phyloP scores from a whole-genome alignment of 2,329 filamentous ascomycete species.

The Chrysoporthe austroafricana region DNA sequence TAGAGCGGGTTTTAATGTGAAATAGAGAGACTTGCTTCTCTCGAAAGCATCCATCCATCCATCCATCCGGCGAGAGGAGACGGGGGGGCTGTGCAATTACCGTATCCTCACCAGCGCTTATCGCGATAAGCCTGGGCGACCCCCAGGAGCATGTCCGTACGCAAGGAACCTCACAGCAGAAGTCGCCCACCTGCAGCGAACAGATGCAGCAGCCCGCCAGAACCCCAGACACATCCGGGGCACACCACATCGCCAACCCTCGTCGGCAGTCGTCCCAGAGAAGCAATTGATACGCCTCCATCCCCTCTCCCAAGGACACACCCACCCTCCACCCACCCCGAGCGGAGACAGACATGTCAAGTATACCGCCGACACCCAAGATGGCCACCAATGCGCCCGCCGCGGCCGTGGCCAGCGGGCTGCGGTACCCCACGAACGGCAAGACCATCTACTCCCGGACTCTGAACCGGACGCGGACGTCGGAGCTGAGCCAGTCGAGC shows the following conservation, averaged over 20 bases:
- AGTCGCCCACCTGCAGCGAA: neutral
- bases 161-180: neutral
- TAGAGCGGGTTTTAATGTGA: neutral
- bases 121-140: constrained; percentile 16
- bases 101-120: constrained; percentile 8
- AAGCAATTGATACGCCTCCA: neutral
- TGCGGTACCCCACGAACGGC: constrained; percentile 88
- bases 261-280: too few species aligned
- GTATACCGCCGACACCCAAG: constrained; percentile 53
- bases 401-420: constrained; percentile 46
- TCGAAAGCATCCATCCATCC: too few species aligned
- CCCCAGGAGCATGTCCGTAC: neutral
- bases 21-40: too few species aligned
- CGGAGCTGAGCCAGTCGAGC: constrained; percentile 88
- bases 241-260: neutral
- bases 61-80: neutral
- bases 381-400: constrained; percentile 39
- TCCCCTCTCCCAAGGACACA: neutral
- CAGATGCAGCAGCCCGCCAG: neutral
- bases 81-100: constrained; percentile 8
- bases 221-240: neutral
- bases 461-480: constrained; percentile 84
- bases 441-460: constrained; percentile 99
- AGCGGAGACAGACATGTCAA: constrained; percentile 47
- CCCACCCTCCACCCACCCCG: neutral